These are phyloP conservation scores for Prillingera fragicola DNA, from an alignment of 1,284 basidiomycete species.

Conservation along the genomic window DNA sequence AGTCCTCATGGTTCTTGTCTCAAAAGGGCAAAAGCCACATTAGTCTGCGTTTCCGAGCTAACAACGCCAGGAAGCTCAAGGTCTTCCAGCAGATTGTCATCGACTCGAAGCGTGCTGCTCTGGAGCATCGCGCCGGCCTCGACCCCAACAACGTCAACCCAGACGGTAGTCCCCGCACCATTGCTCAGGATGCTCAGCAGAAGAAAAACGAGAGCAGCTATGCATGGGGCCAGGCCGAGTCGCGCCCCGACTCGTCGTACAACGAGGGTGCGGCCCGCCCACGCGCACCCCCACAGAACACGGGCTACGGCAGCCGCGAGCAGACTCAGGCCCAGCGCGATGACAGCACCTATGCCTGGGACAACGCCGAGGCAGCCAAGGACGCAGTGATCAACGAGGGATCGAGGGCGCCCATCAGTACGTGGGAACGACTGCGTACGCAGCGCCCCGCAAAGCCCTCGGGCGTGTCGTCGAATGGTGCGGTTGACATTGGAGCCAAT, in stretches of 20 bases:
- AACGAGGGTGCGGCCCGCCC: background rate
- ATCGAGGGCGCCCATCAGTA: background rate
- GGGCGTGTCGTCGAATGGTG: background rate
- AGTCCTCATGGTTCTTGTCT: background rate
- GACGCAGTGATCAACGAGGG: background rate
- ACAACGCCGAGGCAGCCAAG: background rate
- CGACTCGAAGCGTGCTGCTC: slow-evolving; percentile 21
- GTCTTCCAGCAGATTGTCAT: slow-evolving; percentile 34
- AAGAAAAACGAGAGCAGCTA: background rate
- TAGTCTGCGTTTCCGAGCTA: background rate
- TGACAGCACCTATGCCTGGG: no score
- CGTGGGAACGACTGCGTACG: slow-evolving; percentile 5
- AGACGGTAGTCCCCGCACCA: background rate
- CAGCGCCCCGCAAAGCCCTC: background rate
- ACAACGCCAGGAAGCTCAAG: slow-evolving; percentile 28
- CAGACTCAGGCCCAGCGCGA: no score
- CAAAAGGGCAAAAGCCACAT: background rate
- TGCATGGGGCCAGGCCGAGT: background rate
- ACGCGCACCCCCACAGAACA: background rate
- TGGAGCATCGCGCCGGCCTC: slow-evolving; percentile 11
- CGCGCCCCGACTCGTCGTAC: background rate
- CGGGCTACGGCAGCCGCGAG: background rate
- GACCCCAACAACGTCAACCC: slow-evolving; percentile 2
- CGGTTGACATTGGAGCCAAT: background rate
- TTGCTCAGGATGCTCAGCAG: background rate